phyloP scores from a whole-genome alignment of 2,329 filamentous ascomycete genomes.

The Phaeosphaeriaceae sp. region DNA sequence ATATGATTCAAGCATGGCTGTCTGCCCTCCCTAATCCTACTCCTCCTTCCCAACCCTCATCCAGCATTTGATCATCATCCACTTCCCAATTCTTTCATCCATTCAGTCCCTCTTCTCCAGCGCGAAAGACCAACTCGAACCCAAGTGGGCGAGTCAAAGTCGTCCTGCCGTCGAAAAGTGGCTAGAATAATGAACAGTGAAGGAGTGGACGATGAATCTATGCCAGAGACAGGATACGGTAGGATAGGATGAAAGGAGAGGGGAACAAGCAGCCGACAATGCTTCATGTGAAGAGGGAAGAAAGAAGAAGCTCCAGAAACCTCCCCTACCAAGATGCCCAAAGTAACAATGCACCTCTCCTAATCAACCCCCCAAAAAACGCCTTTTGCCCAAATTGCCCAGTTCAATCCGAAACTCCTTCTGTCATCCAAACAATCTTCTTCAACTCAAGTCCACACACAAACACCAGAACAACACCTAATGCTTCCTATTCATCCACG shows the following conservation, averaged over 20 bases:
- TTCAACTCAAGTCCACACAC: neutral
- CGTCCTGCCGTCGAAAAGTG: neutral
- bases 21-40: too few species aligned
- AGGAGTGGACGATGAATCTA: neutral
- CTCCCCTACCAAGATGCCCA: too few species aligned
- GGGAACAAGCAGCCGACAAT: too few species aligned
- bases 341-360: too few species aligned
- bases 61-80: neutral
- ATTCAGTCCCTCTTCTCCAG: neutral
- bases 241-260: neutral
- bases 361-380: too few species aligned
- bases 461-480: constrained; percentile 1
- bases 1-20: too few species aligned
- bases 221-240: neutral
- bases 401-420: neutral
- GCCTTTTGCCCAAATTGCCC: too few species aligned
- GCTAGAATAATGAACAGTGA: neutral
- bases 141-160: neutral
- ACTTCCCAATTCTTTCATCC: neutral
- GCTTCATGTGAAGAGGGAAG: too few species aligned
- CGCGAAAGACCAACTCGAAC: neutral
- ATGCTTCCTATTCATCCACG: constrained; percentile 20
- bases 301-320: too few species aligned
- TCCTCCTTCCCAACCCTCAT: neutral
- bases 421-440: too few species aligned